A percentile compares a stretch with the other conserved stretches of the same genome.
phyloP scores from a whole-genome alignment of 2,329 filamentous ascomycete genomes.

The Fusarium dimerum region DNA sequence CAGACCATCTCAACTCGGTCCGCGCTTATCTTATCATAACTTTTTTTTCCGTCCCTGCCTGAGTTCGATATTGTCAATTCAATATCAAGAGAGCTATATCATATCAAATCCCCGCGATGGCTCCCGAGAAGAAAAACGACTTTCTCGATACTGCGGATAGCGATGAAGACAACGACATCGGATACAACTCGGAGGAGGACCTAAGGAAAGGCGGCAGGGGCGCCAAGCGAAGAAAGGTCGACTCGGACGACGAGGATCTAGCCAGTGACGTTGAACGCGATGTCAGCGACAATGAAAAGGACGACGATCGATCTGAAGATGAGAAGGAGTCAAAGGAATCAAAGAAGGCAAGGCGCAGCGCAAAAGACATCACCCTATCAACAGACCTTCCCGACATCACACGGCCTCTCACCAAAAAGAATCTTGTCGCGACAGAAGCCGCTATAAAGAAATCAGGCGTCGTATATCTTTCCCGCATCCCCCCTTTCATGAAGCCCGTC shows the following conservation, averaged over 20 bases:
- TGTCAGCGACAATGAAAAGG: constrained; percentile 35
- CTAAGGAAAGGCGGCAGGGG: constrained; percentile 64
- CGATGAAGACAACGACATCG: constrained; percentile 57
- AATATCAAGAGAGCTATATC: not conserved
- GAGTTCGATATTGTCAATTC: not conserved
- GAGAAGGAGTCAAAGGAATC: constrained; percentile 22
- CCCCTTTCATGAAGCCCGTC: constrained; percentile 84
- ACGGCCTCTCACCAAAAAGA: constrained; percentile 63
- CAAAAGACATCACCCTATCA: constrained; percentile 32
- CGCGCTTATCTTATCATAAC: not conserved
- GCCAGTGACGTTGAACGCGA: constrained; percentile 40
- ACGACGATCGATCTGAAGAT: constrained; percentile 23
- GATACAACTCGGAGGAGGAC: constrained; percentile 71
- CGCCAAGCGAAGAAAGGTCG: constrained; percentile 65
- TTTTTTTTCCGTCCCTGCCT: not conserved
- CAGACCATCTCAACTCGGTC: not conserved
- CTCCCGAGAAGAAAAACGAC: constrained; percentile 69
- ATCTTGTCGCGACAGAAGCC: constrained; percentile 64
- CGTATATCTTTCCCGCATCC: constrained; percentile 79
- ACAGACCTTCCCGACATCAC: constrained; percentile 49
- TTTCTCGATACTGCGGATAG: constrained; percentile 65
- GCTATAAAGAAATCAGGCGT: constrained; percentile 75
- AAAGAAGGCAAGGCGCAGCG: constrained; percentile 24
- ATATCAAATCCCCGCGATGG: constrained; percentile 47
- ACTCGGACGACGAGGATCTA: constrained; percentile 38